Evolutionary conservation across 2,329 filamentous ascomycete species (phyloP).

Genomic region (Colletotrichum tropicale): DNA sequence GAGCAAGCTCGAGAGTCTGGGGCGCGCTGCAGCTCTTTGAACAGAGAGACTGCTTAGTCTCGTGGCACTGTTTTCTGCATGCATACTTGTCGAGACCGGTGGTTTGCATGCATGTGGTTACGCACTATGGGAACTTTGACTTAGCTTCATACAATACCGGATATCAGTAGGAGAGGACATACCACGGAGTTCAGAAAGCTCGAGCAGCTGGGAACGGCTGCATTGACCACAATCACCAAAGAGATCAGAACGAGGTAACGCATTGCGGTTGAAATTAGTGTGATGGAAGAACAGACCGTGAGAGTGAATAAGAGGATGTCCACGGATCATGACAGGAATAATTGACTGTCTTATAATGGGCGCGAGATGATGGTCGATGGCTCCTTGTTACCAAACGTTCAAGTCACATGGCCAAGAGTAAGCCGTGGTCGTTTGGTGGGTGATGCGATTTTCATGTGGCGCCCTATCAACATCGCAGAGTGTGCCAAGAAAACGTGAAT

Average conservation of each 20-base stretch:
- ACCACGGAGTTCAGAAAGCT: background rate
- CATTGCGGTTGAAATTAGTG: background rate
- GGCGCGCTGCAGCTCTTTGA: background rate
- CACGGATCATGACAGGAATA: background rate
- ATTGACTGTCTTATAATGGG: background rate
- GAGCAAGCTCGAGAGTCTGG: background rate
- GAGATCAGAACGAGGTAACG: background rate
- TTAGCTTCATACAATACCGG: background rate
- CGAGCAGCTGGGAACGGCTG: background rate
- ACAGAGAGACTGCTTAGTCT: background rate
- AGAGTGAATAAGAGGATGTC: background rate
- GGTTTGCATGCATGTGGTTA: background rate
- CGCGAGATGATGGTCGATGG: background rate
- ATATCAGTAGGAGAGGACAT: no score
- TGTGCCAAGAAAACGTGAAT: background rate
- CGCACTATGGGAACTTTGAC: background rate
- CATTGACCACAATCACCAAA: background rate
- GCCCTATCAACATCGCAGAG: background rate
- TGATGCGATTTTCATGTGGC: background rate
- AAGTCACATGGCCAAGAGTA: background rate
- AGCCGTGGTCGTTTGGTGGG: background rate
- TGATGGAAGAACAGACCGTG: accelerated
- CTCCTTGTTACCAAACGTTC: background rate
- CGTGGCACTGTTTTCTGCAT: accelerated
- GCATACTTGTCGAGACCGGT: background rate